Conservation (phyloP, 495 filamentous ascomycete species). For the Tuber brumale region DNA sequence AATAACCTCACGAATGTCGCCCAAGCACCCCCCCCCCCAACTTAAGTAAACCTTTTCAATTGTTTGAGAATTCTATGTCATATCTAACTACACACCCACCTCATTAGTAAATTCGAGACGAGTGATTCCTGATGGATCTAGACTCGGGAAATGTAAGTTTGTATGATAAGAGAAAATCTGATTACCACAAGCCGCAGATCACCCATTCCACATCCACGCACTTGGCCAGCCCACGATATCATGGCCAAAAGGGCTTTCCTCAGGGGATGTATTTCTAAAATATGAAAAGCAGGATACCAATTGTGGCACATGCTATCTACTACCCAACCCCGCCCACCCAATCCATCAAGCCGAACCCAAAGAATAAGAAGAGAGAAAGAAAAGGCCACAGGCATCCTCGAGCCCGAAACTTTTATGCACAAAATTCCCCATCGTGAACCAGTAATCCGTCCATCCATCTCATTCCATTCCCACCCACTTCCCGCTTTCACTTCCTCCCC, state of each 20-base stretch:
- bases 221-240: neutral
- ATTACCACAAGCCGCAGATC: neutral
- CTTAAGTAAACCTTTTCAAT: neutral
- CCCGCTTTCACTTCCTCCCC: slow-evolving; percentile 7
- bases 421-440: neutral
- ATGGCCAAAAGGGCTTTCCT: neutral
- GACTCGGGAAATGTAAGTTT: neutral
- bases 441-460: neutral
- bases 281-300: neutral
- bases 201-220: neutral
- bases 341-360: neutral
- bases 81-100: neutral
- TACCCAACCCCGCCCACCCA: neutral
- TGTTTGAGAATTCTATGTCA: neutral
- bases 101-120: neutral
- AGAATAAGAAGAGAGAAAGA: neutral
- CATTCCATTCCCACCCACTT: neutral
- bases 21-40: neutral
- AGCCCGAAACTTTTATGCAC: neutral
- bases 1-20: neutral
- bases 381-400: neutral
- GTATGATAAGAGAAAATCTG: neutral
- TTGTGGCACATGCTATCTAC: neutral
- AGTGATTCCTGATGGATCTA: neutral
- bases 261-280: neutral